Conservation (phyloP, 331 rosid genomes). For the Arachis monticola region DNA sequence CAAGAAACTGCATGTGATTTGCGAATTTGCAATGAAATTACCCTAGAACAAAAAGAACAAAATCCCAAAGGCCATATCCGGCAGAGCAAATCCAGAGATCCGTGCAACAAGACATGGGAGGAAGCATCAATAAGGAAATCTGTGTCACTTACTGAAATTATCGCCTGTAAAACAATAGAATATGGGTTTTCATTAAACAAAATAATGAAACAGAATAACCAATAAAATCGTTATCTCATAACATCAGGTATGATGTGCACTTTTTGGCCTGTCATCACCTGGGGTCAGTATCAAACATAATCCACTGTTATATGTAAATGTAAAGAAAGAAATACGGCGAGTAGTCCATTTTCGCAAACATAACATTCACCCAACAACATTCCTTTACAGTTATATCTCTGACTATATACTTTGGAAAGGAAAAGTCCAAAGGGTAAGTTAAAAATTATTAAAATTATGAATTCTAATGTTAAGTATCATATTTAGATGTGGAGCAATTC, state of each 20-base stretch:
- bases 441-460: background rate
- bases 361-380: background rate
- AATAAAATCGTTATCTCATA: background rate
- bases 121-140: background rate
- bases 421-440: background rate
- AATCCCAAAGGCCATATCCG: background rate
- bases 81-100: background rate
- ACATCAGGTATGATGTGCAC: constrained; percentile 1
- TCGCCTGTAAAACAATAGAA: constrained; percentile 36
- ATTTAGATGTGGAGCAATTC: constrained; percentile 2
- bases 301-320: too few relatives aligned
- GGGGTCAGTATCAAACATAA: background rate
- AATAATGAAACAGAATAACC: constrained; percentile 22
- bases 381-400: background rate
- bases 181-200: constrained; percentile 14
- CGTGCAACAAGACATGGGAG: background rate
- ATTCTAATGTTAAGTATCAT: constrained; percentile 1
- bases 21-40: constrained; percentile 7
- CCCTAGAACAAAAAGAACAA: constrained; percentile 4
- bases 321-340: background rate
- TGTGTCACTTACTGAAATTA: constrained; percentile 23
- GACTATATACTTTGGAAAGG: constrained; percentile 13
- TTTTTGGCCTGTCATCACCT: constrained; percentile 10
- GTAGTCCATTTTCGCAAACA: background rate
- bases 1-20: background rate